Evolutionary conservation across 306 rosid genomes (phyloP), one percentile per base, ranked within the genome.

Genomic region (Sicyos edulis): DNA sequence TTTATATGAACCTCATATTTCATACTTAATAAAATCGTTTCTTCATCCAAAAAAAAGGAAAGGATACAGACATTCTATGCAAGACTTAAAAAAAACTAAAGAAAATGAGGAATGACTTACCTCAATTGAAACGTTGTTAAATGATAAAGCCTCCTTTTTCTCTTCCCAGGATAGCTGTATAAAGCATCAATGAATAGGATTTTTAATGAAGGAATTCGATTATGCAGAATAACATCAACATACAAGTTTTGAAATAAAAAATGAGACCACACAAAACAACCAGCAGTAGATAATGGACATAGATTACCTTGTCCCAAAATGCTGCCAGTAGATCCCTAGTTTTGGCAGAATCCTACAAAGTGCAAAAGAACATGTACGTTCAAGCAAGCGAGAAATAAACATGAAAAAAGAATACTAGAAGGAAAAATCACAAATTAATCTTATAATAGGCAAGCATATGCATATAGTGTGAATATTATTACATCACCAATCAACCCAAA

Each of bases 231-330:
- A 75, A 72, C 32, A 59, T n/a, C 72, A 82, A 80, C 15, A 71
- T 73, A 86, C 76, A 42, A 9, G 78, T 79, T 45, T 54, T 68
- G 8, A 65, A 65, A 42, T 42, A 65, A 65, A 44, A 1, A 42
- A 44, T 65, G 54, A 65, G 51, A 66, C 74, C 67, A 69, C 13
- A 53, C 29, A 55, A 5, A 55, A 44, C 51, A 32, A 22, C 6
- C 65, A 53, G 16, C 76, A 63, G 78, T 37, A 67, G 81, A 22
- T 68, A 45, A 21, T 21, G 21, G 56, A 68, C 21, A 49, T 24
- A 24, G 47, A 54, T 78, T 85, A 88, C 98, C 92, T 89, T 92
- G 80, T 92, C 91, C 98, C 96, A 89, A 78, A 86, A 92, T 56
- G 84, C 91, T 76, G 88, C 88, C 73, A 92, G 75, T 62, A 85